Evolutionary conservation across 148 eudicot genomes (phyloP).

Genomic region (Silene conica): DNA sequence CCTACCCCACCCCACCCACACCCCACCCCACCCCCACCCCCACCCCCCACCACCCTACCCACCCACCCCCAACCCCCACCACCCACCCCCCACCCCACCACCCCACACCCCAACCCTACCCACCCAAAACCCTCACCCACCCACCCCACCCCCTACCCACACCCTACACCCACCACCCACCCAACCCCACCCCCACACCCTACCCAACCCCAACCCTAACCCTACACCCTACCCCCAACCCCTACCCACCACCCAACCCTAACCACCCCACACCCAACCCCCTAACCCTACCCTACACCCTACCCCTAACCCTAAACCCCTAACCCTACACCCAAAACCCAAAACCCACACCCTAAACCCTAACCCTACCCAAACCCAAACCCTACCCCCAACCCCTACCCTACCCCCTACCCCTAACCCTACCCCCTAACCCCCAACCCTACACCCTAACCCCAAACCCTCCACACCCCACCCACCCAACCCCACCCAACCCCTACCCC

Average conservation of each 20-base stretch:
- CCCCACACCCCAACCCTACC: not conserved
- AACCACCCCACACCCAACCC: not conserved
- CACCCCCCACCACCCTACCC: no score
- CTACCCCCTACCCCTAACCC: no score
- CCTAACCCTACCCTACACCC: constrained; percentile 1
- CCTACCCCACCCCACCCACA: not conserved
- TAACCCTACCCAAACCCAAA: no score
- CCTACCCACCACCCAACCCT: not conserved
- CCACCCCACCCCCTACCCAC: not conserved
- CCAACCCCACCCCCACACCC: constrained; percentile 2
- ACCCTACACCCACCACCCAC: not conserved
- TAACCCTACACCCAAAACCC: not conserved
- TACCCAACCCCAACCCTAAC: constrained; percentile 3
- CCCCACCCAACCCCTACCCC: no score
- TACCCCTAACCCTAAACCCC: not conserved
- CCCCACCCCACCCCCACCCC: not conserved
- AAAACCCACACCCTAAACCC: no score
- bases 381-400: no score
- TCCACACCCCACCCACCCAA: no score
- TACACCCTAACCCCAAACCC: not conserved
- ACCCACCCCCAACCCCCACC: no score
- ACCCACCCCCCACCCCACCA: no score
- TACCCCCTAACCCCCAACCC: not conserved
- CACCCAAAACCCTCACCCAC: not conserved
- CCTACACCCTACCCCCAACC: not conserved